phyloP scores from a whole-genome alignment of 2,329 filamentous ascomycete genomes.

The Magnaporthales sp. region DNA sequence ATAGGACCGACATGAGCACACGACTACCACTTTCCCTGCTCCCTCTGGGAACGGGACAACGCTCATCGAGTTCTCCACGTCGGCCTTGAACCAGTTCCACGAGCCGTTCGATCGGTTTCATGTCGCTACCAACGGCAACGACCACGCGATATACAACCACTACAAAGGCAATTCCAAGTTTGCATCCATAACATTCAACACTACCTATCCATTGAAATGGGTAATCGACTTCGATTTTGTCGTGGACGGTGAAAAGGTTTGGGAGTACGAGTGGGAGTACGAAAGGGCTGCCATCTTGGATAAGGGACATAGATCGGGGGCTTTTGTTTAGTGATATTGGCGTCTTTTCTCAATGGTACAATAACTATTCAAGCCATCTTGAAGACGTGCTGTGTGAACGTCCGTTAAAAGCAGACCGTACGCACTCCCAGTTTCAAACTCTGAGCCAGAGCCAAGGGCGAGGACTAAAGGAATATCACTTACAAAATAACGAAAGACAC shows the following conservation, averaged over 20 bases:
- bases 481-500: too few relatives aligned
- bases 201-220: background rate
- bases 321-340: too few relatives aligned
- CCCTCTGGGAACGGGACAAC: conserved; percentile 46
- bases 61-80: conserved; percentile 86
- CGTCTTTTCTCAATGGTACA: too few relatives aligned
- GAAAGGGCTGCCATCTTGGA: background rate
- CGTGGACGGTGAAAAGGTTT: conserved; percentile 1
- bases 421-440: too few relatives aligned
- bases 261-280: background rate
- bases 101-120: conserved; percentile 75
- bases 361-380: too few relatives aligned
- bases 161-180: conserved; percentile 86
- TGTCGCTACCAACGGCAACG: conserved; percentile 73
- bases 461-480: too few relatives aligned
- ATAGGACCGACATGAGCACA: conserved; percentile 83
- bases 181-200: conserved; percentile 70
- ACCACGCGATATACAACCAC: conserved; percentile 57
- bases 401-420: too few relatives aligned
- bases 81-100: conserved; percentile 89
- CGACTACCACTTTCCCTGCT: conserved; percentile 69
- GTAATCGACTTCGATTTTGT: background rate
- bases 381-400: too few relatives aligned
- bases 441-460: too few relatives aligned
- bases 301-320: too few relatives aligned